Base-by-base conservation (phyloP, 768 basidiomycete genomes). In the Lactarius sp. region DNA sequence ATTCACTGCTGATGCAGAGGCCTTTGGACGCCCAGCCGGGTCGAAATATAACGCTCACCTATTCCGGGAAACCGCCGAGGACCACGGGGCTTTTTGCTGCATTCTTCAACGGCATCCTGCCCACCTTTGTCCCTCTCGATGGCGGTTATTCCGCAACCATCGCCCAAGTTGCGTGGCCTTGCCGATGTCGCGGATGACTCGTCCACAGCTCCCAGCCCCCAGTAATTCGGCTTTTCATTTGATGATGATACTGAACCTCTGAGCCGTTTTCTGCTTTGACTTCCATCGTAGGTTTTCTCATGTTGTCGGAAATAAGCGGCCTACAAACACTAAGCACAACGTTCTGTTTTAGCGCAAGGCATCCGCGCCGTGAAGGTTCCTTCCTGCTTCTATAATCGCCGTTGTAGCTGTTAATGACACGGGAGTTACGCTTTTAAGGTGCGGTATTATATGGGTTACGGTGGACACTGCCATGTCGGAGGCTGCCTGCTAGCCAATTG, bases 331-430 rank as follows among this genome's bases (percentile, higher is more conserved):
- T 31, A 39, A 14, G 14, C 31, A 33, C 16, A 31, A 27, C n/a
- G 33, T 52, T 60, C 51, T 52, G 20, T 52, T 34, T 60, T 44
- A 52, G 51, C 42, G 39, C 33, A 52, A 60, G 51, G 51, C 41
- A 52, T 52, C 59, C 34, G 44, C 52, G 16, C 52, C 22, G 22
- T 54, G 52, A 47, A 37, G 14, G 42, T 42, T 41, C 41, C 51
- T 52, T 52, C 31, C 13, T 42, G 52, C 52, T 60, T 60, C 60
- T 47, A 47, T 54, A 60, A 27, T 47, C 60, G 52, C 60, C 60
- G 52, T 54, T 47, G 36, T 54, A 44, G 13, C 34, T 60, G 44
- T 44, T 47, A 54, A 54, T 60, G 60, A 47, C 52, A 47, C 34
- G 54, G 22, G 46, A 46, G 46, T 60, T 60, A 36, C 44, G 60